Percentiles rank a stretch among this genome's conserved stretches.
These are phyloP conservation scores for Pseudoturritis turrita DNA, from an alignment of 345 rosid species.

Conservation along the genomic window DNA sequence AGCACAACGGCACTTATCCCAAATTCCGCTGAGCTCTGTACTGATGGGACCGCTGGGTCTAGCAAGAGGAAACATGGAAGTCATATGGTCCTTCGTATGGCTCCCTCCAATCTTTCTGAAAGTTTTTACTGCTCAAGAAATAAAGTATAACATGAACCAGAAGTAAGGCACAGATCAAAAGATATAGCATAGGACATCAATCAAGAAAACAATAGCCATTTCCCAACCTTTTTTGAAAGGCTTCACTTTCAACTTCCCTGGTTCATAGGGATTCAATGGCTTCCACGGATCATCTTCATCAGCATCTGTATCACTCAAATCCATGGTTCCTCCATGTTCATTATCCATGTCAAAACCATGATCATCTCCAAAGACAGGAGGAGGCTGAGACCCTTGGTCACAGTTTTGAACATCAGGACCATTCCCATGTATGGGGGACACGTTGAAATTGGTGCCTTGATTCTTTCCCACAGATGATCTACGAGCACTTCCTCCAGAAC, in stretches of 20 bases:
- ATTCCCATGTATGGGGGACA: constrained; percentile 40
- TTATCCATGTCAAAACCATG: constrained; percentile 51
- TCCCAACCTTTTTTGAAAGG: constrained; percentile 74
- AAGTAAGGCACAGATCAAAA: constrained; percentile 14
- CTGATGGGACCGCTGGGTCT: constrained; percentile 61
- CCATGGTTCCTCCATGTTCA: constrained; percentile 44
- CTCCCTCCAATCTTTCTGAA: constrained; percentile 40
- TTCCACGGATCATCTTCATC: constrained; percentile 88
- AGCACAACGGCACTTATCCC: constrained; percentile 41
- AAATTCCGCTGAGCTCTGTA: constrained; percentile 62
- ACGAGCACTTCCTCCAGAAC: constrained; percentile 56
- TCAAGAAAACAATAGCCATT: constrained; percentile 1
- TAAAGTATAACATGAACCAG: background rate
- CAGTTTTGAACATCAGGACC: constrained; percentile 33
- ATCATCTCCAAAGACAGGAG: constrained; percentile 32
- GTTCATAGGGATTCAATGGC: constrained; percentile 89
- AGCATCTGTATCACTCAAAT: constrained; percentile 53
- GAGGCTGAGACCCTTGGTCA: constrained; percentile 31
- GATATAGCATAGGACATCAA: background rate
- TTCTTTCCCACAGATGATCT: constrained; percentile 60
- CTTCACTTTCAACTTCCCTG: constrained; percentile 82
- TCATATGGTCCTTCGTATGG: constrained; percentile 32
- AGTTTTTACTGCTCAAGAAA: constrained; percentile 55
- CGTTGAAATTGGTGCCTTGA: constrained; percentile 35
- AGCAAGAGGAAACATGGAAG: constrained; percentile 75